Evolutionary conservation across 148 eudicot genomes (phyloP), one percentile per base, ranked within the genome.

Genomic region (Vaccinium darrowii): DNA sequence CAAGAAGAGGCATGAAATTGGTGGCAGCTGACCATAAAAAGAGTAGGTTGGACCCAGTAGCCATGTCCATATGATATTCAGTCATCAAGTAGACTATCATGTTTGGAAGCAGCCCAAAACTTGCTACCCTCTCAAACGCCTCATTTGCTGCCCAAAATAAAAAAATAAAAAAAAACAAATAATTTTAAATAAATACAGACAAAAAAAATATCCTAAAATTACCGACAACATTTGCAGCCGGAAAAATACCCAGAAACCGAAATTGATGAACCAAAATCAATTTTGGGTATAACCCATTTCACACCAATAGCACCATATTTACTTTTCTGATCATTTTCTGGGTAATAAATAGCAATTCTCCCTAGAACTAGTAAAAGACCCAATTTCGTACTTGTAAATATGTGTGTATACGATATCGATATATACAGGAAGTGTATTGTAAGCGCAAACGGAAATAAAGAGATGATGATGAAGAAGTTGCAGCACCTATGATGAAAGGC

Each of bases 51-150:
- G 94, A 83, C 0, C 89, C 94, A 54, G 78, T 86, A n/a, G 91
- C 84, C 86, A 91, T 82, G 47, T 85, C 83, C 93, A 93, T 72
- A 16, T 88, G 86, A 75, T 93, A 93, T 49, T 84, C 89, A 16
- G 47, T 81, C 92, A 90, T 88, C 79, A 93, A 69, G 77, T 93
- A 93, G 15, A 90, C 12, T 76, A 90, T 89, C 94, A 93, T 93
- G 84, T 93, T 93, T n/a, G 95, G 92, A 25, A 71, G 36, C 18
- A 92, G 33, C 75, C 95, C 95, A 84, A 10, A 84, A 82, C 87
- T 90, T 33, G 94, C 93, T 72, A 90, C 90, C 73, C 86, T 93
- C 87, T 91, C 94, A 78, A 92, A 86, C 19, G 88, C 88, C 76
- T 87, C 94, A 79, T 87, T 91, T 81, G 84, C 94, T 93, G 90